Percentiles rank a stretch among this genome's conserved stretches.
These are phyloP conservation scores for Alternaria incomplexa DNA, from an alignment of 2,329 filamentous ascomycete species.

Conservation along the genomic window DNA sequence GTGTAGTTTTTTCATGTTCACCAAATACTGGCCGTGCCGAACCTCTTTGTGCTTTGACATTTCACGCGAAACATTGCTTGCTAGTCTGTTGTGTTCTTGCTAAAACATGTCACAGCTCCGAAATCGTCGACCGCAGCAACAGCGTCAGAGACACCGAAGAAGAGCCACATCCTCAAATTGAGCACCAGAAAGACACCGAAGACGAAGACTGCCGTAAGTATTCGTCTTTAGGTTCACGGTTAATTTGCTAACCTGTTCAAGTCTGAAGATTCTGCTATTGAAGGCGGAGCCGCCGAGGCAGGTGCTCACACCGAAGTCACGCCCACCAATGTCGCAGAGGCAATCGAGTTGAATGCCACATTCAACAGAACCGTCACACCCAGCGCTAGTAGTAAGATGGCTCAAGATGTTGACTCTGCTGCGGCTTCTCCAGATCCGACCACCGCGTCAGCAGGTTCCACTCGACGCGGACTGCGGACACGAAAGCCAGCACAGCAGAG, in stretches of 20 bases:
- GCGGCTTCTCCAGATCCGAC: slow-evolving; percentile 30
- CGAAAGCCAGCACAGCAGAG: slow-evolving; percentile 44
- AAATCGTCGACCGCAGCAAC: slow-evolving; percentile 9
- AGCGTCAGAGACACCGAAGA: slow-evolving; percentile 25
- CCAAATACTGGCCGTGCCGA: slow-evolving; percentile 1
- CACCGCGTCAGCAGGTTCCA: slow-evolving; percentile 23
- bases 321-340: slow-evolving; percentile 3
- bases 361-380: slow-evolving; percentile 2
- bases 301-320: slow-evolving; percentile 8
- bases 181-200: slow-evolving; percentile 27
- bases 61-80: neutral
- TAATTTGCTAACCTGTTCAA: slow-evolving; percentile 15
- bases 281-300: slow-evolving; percentile 11
- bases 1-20: neutral
- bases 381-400: slow-evolving; percentile 1
- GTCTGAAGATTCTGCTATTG: slow-evolving; percentile 24
- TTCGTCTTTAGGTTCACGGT: neutral
- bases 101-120: slow-evolving; percentile 17
- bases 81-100: neutral
- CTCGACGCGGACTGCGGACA: slow-evolving; percentile 40
- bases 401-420: slow-evolving; percentile 9
- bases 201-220: slow-evolving; percentile 31
- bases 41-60: neutral
- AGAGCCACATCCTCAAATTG: slow-evolving; percentile 28
- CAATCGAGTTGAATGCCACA: slow-evolving; percentile 4